phyloP scores from a whole-genome alignment of 768 basidiomycete species.

The Hebeloma cylindrosporum region DNA sequence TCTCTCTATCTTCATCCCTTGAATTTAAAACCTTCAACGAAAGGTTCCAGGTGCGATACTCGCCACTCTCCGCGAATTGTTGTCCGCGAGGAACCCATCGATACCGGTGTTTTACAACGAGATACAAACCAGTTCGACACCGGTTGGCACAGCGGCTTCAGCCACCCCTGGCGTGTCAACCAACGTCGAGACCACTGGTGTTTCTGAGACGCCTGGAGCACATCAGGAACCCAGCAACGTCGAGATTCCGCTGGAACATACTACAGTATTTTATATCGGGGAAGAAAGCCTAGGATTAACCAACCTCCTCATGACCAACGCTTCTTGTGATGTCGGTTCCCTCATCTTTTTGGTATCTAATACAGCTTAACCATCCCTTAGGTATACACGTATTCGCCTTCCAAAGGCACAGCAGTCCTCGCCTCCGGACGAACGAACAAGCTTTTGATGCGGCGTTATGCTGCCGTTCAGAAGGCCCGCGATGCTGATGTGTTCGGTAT shows the following conservation, averaged over 20 bases:
- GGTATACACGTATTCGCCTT: constrained; percentile 80
- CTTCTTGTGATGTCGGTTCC: constrained; percentile 53
- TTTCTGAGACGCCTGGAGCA: too few relatives aligned
- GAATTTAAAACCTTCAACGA: background rate
- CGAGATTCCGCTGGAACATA: constrained; percentile 13
- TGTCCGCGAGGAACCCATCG: constrained; percentile 21
- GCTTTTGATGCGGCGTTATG: constrained; percentile 88
- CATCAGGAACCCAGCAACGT: background rate
- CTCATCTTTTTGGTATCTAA: background rate
- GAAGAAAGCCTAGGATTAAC: constrained; percentile 77
- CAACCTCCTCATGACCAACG: constrained; percentile 85
- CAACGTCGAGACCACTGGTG: too few relatives aligned
- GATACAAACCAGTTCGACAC: constrained; percentile 14
- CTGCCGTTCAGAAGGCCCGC: constrained; percentile 80
- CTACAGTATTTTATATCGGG: constrained; percentile 61
- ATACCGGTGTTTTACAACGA: constrained; percentile 35
- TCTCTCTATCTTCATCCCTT: background rate
- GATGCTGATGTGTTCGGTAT: constrained; percentile 95
- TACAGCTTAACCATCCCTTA: constrained; percentile 26
- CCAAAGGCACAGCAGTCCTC: constrained; percentile 37
- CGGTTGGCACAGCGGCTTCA: too few relatives aligned
- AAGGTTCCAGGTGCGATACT: constrained; percentile 34
- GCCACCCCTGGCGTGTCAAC: too few relatives aligned
- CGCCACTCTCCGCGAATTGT: constrained; percentile 24
- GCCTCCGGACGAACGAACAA: constrained; percentile 75